Evolutionary conservation across 2,329 filamentous ascomycete species (phyloP), one percentile per base, ranked within the genome.

Genomic region (Hypoxylon rubiginosum): DNA sequence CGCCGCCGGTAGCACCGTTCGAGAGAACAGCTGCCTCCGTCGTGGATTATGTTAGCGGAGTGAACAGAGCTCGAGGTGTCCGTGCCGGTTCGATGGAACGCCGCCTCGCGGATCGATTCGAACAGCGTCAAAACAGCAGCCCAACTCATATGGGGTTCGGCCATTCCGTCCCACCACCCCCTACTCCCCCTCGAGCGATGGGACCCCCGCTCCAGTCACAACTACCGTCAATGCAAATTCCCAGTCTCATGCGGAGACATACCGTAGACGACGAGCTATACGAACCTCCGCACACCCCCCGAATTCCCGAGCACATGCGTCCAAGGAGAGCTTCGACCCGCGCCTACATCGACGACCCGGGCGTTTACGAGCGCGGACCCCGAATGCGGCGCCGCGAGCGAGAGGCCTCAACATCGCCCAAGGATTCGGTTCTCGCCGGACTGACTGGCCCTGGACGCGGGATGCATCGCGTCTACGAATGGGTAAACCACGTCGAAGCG

Each of bases 31-130:
- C 78, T 19, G 71, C 70, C 26, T 71, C 77, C 2, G 79, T 77
- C 10, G 73, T 74, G 9, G 81, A 82, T 58, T 86, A 87, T 69
- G 78, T 82, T 39, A 73, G 78, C 0, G 81, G 80, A 1, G 80
- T 80, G n/a, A 82, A 78, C 58, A 80, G 81, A 32, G 79, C 79
- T 8, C 79, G 84, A 49, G 82, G 79, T 11, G 73, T 79, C 10
- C 78, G 82, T 21, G 78, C 77, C 8, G 78, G 75, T 17, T 84
- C 84, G 3, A 79, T 84, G 72, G 84, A 86, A 60, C 81, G 82
- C 48, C 82, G 85, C 21, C 79, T 86, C 9, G 85, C 84, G 3
- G 83, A 84, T 43, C 80, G 85, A 9, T 83, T 86, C 64, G 85
- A 85, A 55, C 77, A 76, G 58, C 80, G 82, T 19, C 77, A 78